phyloP scores from a whole-genome alignment of 1,284 basidiomycete genomes.

The Tilletia setariae region DNA sequence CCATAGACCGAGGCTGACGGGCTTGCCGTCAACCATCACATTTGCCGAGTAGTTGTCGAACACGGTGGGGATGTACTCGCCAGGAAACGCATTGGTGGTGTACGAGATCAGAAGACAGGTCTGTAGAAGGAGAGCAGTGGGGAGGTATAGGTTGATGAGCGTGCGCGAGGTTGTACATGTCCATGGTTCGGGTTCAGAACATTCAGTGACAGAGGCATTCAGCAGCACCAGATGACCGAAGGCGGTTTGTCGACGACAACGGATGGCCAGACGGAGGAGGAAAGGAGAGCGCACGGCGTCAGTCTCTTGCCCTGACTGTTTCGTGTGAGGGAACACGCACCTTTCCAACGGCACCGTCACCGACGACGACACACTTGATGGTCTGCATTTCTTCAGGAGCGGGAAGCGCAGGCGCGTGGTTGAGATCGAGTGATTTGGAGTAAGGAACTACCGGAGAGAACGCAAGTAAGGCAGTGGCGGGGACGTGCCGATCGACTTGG shows the following conservation, averaged over 20 bases:
- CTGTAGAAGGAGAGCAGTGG: slow-evolving; percentile 14
- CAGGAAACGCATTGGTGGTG: slow-evolving; percentile 54
- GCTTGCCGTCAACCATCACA: slow-evolving; percentile 98
- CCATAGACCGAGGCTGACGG: slow-evolving; percentile 94
- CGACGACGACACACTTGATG: slow-evolving; percentile 53
- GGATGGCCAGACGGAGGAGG: not conserved
- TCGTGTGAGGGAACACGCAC: not conserved
- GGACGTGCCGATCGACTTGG: too few relatives aligned
- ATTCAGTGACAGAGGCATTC: too few relatives aligned
- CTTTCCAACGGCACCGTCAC: slow-evolving; percentile 54
- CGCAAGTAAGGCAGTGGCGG: not conserved
- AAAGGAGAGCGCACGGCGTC: not conserved
- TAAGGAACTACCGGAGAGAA: not conserved
- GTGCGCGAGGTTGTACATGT: too few relatives aligned
- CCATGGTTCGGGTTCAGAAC: too few relatives aligned
- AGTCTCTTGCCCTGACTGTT: not conserved
- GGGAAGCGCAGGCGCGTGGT: too few relatives aligned
- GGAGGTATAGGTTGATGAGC: too few relatives aligned
- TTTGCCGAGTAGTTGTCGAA: slow-evolving; percentile 88
- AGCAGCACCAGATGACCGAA: too few relatives aligned
- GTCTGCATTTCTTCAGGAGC: slow-evolving; percentile 35
- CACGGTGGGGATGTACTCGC: slow-evolving; percentile 60
- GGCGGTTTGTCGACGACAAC: not conserved
- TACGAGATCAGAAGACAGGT: slow-evolving; percentile 54
- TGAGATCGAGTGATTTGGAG: not conserved